A percentile compares a stretch with the other conserved stretches of the same genome.
Conservation (phyloP, 164 flowering plant genomes). For the Annona squamosa region DNA sequence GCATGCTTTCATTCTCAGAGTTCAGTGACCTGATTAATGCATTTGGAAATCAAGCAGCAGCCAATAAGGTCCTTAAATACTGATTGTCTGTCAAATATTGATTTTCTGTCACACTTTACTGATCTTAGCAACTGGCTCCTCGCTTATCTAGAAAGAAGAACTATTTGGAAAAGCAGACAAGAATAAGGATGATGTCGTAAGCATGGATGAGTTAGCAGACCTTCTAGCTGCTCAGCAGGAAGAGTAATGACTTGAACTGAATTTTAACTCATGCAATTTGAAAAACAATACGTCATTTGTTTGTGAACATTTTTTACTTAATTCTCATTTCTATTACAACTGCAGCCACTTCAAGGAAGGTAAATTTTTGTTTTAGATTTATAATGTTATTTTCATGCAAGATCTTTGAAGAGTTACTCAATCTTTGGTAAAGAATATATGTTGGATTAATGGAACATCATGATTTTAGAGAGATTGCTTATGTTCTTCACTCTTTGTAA, state of each 20-base stretch:
- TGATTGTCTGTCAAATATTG: no score
- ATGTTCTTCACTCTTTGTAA: background rate
- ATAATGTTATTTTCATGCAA: background rate
- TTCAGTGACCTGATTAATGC: conserved; percentile 73
- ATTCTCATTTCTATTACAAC: background rate
- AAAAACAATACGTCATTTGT: background rate
- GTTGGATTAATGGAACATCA: background rate
- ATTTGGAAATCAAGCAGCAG: conserved; percentile 83
- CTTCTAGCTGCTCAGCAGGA: conserved; percentile 83
- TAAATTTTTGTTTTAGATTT: no score
- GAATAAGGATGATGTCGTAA: conserved; percentile 81
- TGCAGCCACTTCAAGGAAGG: background rate
- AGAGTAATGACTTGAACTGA: conserved; percentile 41
- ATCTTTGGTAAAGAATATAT: background rate
- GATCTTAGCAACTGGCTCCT: conserved; percentile 11
- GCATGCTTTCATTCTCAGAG: conserved; percentile 66
- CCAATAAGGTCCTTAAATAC: conserved; percentile 42
- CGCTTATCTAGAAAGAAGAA: conserved; percentile 68
- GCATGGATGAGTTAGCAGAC: conserved; percentile 82
- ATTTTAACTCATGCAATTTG: background rate
- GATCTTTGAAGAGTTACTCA: background rate
- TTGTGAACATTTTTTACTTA: background rate
- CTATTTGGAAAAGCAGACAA: conserved; percentile 78
- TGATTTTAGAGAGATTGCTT: background rate
- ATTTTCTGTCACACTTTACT: conserved; percentile 3